phyloP scores from a whole-genome alignment of 2,329 filamentous ascomycete species.

The Endocalyx cinctus region DNA sequence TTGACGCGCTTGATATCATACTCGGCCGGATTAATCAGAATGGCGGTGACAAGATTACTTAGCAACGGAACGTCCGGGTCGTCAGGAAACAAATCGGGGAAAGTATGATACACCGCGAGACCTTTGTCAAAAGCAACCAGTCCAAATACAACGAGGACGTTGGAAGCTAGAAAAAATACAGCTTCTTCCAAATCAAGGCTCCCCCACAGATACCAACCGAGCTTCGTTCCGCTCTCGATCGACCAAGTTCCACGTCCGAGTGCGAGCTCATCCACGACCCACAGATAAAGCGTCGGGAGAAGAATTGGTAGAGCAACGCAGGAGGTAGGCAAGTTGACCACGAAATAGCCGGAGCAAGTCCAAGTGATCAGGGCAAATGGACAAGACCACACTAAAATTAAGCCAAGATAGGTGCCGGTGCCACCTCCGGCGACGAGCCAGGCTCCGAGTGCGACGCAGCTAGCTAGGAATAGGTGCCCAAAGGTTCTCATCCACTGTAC shows the following conservation, averaged over 20 bases:
- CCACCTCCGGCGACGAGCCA: slow-evolving; percentile 40
- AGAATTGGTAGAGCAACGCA: slow-evolving; percentile 57
- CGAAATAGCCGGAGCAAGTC: slow-evolving; percentile 59
- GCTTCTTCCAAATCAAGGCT: slow-evolving; percentile 70
- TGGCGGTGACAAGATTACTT: slow-evolving; percentile 44
- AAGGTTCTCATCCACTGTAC: slow-evolving; percentile 27
- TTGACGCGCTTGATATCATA: slow-evolving; percentile 56
- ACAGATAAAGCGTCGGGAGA: slow-evolving; percentile 64
- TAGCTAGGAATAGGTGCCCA: slow-evolving; percentile 47
- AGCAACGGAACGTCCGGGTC: slow-evolving; percentile 46
- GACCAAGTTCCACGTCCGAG: slow-evolving; percentile 66
- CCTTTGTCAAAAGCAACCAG: slow-evolving; percentile 66
- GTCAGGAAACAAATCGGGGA: slow-evolving; percentile 51
- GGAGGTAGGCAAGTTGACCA: slow-evolving; percentile 53
- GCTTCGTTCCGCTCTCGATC: slow-evolving; percentile 64
- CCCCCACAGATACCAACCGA: slow-evolving; percentile 58
- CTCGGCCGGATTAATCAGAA: slow-evolving; percentile 37
- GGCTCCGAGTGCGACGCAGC: slow-evolving; percentile 39
- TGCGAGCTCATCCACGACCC: slow-evolving; percentile 67
- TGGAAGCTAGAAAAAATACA: slow-evolving; percentile 67
- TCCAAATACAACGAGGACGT: slow-evolving; percentile 65
- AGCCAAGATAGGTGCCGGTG: slow-evolving; percentile 60
- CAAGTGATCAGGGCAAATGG: slow-evolving; percentile 63
- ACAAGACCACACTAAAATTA: slow-evolving; percentile 65
- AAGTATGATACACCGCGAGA: slow-evolving; percentile 59